Evolutionary conservation across 1,284 basidiomycete species (phyloP), one percentile per base, ranked within the genome.

Genomic region (Porphyrellus sp.): DNA sequence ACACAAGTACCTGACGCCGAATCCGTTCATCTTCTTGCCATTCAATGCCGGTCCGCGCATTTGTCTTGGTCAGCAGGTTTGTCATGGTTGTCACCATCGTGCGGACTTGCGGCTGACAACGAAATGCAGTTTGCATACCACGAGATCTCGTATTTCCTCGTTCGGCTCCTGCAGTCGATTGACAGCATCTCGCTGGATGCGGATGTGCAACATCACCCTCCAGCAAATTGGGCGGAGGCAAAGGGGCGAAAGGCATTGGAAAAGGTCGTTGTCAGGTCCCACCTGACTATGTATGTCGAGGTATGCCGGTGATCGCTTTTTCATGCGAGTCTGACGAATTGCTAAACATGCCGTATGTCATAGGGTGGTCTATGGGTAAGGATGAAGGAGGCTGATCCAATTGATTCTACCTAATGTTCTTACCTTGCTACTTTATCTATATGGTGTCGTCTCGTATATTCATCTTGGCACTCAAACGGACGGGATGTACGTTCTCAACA

Each of bases 191-290:
- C 40, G 4, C 40, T 41, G n/a, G 40, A 41, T n/a, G 6, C 20
- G 25, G n/a, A 41, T 6, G 12, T 16, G n/a, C 40, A 40, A n/a
- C 15, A 5, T n/a, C 39, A 18, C 21, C 8, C 40, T 13, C 40
- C 40, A 2, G 25, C 40, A 5, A n/a, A 41, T 20, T 41, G 40
- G 40, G 40, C 40, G 6, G 15, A 20, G n/a, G 25, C 25, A 3
- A 18, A 27, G 24, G 40, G 40, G 12, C 40, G 40, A n/a, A 18
- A 41, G 9, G 40, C 25, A 9, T 11, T 41, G 25, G 40, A 41
- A n/a, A 39, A 39, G 37, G 21, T 39, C 37, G 5, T 23, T 11
- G 13, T 24, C 73, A 74, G 5, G 61, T 64, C 5, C 20, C 34
- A 37, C 18, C 8, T 37, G 34, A 20, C 34, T 18, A 37, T 20